Base-by-base conservation (phyloP, 345 rosid species). In the Iberis pinnata region DNA sequence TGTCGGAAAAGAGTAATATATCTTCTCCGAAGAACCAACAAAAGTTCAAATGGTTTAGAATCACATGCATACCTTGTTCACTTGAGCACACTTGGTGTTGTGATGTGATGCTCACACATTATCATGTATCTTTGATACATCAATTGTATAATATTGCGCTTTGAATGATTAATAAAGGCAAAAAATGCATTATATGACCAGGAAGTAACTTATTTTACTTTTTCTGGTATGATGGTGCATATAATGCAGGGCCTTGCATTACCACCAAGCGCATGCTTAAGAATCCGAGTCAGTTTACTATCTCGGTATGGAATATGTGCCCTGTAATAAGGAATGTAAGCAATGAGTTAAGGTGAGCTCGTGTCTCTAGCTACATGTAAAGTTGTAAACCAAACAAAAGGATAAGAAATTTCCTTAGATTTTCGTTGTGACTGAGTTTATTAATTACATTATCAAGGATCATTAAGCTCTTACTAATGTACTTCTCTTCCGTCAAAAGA, bases 251-350 rank as follows among this genome's bases (percentile, higher is more conserved):
- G 87, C 73, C 88, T 92, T 5, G 96, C 95, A 65, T 92, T 92
- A 39, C 98, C 98, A 20, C 98, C 98, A 14, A 92, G 85, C 24
- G 96, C 95, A 73, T 95, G 89, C 73, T 92, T 95, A 68, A 92
- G 96, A 67, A 92, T 92, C 37, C 96, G 93, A 53, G 98, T 92
- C 63, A 92, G 71, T 75, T 92, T 92, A 65, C 98, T 92, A 75
- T 92, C 98, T 60, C 98, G 88, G 75, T 81, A 92, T 4, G 98
- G 98, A 74, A 92, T 83, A 69, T 92, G 96, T 10, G 81, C 95
- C 71, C 98, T 88, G 67, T 60, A 72, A 49, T 69, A 42, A 49
- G 10, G 16, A 58, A 47, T 32, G 56, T 17, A 8, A 38, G 31
- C 53, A 32, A 47, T 39, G 56, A 39, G 60, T 24, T 37, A 41